These are phyloP conservation scores for Lasiosphaeriaceae sp. DNA, from an alignment of 495 filamentous ascomycete genomes.

Conservation along the genomic window DNA sequence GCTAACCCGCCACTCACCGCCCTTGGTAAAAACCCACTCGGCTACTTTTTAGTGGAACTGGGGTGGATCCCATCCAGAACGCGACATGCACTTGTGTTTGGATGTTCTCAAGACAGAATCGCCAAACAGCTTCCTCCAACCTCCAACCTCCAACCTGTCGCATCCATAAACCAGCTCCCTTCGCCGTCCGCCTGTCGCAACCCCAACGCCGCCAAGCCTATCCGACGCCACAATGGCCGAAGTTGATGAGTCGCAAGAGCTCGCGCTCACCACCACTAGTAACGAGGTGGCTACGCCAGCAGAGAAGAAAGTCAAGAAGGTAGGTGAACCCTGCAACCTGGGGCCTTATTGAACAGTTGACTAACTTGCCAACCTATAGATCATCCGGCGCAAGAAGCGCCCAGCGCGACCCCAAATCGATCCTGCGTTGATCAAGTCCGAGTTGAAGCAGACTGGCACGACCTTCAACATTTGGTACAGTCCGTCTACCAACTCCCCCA, in stretches of 20 bases:
- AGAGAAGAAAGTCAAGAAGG: conserved; percentile 58
- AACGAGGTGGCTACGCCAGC: conserved; percentile 44
- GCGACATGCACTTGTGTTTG: too few species aligned
- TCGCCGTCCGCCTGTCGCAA: too few species aligned
- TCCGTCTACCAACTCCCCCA: too few species aligned
- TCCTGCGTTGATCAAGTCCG: conserved; percentile 67
- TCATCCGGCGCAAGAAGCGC: conserved; percentile 62
- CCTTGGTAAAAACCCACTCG: not conserved
- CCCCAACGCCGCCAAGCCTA: not conserved
- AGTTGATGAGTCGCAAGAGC: conserved; percentile 10
- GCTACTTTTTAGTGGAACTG: not conserved
- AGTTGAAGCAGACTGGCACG: conserved; percentile 84
- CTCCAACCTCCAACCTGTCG: too few species aligned
- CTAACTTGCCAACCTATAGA: conserved; percentile 11
- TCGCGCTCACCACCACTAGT: conserved; percentile 34
- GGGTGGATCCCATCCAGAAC: not conserved
- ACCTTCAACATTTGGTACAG: conserved; percentile 70
- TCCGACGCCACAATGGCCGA: not conserved
- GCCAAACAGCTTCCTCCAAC: too few species aligned
- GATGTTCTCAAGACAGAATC: too few species aligned
- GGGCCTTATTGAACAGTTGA: too few species aligned
- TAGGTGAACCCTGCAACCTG: too few species aligned
- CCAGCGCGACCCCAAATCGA: conserved; percentile 76
- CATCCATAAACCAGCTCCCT: too few species aligned
- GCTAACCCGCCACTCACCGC: conserved; percentile 14